phyloP scores from a whole-genome alignment of 2,329 filamentous ascomycete species.

The Setomelanomma holmii region DNA sequence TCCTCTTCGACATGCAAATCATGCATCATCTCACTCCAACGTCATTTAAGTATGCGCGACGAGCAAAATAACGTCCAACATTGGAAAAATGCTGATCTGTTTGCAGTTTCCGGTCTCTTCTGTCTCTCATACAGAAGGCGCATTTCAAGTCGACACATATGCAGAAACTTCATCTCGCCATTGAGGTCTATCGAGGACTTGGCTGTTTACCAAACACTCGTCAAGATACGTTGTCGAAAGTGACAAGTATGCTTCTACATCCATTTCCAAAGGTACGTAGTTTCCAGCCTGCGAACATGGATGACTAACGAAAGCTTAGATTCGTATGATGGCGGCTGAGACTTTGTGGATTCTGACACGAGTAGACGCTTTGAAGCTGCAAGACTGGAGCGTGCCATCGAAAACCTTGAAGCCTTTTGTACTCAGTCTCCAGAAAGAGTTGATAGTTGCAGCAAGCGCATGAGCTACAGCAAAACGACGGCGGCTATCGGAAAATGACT shows the following conservation, averaged over 20 bases:
- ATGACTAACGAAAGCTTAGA: conserved; percentile 20
- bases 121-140: conserved; percentile 75
- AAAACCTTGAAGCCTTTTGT: conserved; percentile 42
- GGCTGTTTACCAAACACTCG: conserved; percentile 60
- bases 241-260: conserved; percentile 77
- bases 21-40: conserved; percentile 47
- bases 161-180: conserved; percentile 78
- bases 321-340: conserved; percentile 51
- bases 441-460: neutral
- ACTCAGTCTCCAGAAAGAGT: conserved; percentile 29
- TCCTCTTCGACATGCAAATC: conserved; percentile 64
- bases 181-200: conserved; percentile 79
- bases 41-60: conserved; percentile 65
- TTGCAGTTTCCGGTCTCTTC: conserved; percentile 64
- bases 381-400: conserved; percentile 45
- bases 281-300: neutral
- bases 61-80: too few relatives aligned
- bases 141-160: conserved; percentile 86
- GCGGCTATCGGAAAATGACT: too few relatives aligned
- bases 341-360: conserved; percentile 48
- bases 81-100: conserved; percentile 6
- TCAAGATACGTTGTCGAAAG: conserved; percentile 68
- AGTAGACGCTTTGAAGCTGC: conserved; percentile 43
- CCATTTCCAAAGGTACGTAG: conserved; percentile 75
- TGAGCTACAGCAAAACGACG: neutral